Evolutionary conservation across 805 yeast genomes (phyloP).

Genomic region (Torulaspora delbrueckii): DNA sequence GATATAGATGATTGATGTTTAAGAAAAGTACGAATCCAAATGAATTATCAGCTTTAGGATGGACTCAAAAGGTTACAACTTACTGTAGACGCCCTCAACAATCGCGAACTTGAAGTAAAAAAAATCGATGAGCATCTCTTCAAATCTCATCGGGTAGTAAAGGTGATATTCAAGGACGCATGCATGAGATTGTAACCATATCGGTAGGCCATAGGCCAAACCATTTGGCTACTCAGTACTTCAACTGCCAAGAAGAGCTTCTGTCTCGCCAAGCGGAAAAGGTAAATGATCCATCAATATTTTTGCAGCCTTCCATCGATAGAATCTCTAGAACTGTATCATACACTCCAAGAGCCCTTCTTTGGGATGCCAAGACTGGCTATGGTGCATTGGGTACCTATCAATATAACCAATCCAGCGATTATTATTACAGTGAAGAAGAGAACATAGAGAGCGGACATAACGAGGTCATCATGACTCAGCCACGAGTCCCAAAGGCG

Average conservation of each 20-base stretch:
- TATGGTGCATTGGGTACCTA: slow-evolving; percentile 59
- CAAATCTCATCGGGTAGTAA: neutral
- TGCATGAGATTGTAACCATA: slow-evolving; percentile 72
- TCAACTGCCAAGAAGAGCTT: slow-evolving; percentile 75
- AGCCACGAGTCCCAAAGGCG: slow-evolving; percentile 42
- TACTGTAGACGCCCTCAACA: neutral
- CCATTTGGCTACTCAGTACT: slow-evolving; percentile 73
- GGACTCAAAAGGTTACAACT: too few species aligned
- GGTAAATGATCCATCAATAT: slow-evolving; percentile 42
- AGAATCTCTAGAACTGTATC: slow-evolving; percentile 43
- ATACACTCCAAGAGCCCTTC: slow-evolving; percentile 74
- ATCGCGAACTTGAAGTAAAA: neutral
- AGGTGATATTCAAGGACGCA: slow-evolving; percentile 20
- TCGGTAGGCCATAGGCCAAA: slow-evolving; percentile 71
- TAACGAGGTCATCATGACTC: slow-evolving; percentile 31
- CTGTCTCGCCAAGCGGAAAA: slow-evolving; percentile 36
- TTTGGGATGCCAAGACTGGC: slow-evolving; percentile 81
- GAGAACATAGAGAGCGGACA: slow-evolving; percentile 8
- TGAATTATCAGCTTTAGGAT: too few species aligned
- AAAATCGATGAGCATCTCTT: neutral
- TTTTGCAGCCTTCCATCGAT: slow-evolving; percentile 42
- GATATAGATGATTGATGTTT: too few species aligned
- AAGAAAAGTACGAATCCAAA: too few species aligned
- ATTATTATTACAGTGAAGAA: slow-evolving; percentile 24
- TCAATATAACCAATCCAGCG: slow-evolving; percentile 40